These are phyloP conservation scores for Graphiopsis chlorocephala DNA, from an alignment of 2,329 filamentous ascomycete species.

Conservation along the genomic window DNA sequence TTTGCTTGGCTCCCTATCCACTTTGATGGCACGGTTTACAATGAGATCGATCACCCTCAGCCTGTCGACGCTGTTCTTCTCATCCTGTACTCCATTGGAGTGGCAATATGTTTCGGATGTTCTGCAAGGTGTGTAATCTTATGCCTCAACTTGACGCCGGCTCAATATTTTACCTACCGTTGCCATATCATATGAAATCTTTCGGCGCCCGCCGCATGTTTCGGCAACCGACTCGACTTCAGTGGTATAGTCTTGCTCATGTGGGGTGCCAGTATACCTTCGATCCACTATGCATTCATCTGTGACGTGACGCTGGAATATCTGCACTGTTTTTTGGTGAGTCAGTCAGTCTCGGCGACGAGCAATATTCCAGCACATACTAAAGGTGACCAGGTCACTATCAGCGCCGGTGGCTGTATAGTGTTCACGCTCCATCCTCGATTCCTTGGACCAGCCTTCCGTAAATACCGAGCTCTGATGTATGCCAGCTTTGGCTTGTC, in stretches of 20 bases:
- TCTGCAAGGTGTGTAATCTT: slow-evolving; percentile 18
- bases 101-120: slow-evolving; percentile 21
- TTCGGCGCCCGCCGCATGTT: slow-evolving; percentile 11
- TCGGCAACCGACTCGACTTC: slow-evolving; percentile 21
- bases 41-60: background rate
- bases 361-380: no score
- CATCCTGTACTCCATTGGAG: slow-evolving; percentile 19
- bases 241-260: slow-evolving; percentile 22
- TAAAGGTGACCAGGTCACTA: slow-evolving; percentile 12
- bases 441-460: slow-evolving; percentile 18
- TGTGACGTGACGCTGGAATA: slow-evolving; percentile 13
- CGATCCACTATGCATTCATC: slow-evolving; percentile 21
- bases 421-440: slow-evolving; percentile 18
- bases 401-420: slow-evolving; percentile 19
- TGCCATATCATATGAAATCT: slow-evolving; percentile 21
- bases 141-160: no score
- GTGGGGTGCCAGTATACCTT: slow-evolving; percentile 23
- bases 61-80: slow-evolving; percentile 19
- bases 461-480: slow-evolving; percentile 18
- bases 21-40: slow-evolving; percentile 16
- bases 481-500: slow-evolving; percentile 21
- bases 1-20: slow-evolving; percentile 19
- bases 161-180: background rate
- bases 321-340: slow-evolving; percentile 20
- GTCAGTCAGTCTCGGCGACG: no score